Evolutionary conservation across 257 asterid species (phyloP), one percentile per base, ranked within the genome.

Genomic region (Scutellaria barbata): DNA sequence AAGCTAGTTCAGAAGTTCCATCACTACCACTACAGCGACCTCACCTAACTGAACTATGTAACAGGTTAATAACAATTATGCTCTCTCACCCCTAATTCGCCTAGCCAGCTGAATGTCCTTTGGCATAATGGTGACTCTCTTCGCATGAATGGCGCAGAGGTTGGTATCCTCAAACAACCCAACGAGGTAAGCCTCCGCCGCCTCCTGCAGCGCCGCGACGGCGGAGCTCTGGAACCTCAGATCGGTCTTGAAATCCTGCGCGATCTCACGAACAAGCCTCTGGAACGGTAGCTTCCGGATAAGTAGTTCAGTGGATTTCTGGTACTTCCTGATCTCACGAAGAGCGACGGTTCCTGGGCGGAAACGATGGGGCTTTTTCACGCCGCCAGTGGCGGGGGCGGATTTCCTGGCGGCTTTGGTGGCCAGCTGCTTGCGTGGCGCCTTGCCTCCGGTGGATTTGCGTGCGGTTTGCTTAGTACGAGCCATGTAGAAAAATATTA

Each of bases 381-480:
- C 81, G 20, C 81, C 81, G 14, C 81, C 81, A 56, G 81, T 77
- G 50, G 81, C 81, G 12, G 81, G 81, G 33, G 81, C 81, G 3
- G 81, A 77, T 3, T 77, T 77, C 50, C 81, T 58, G 56, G 77
- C 81, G 3, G 81, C 81, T 10, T 77, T 77, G 62, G 81, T 77
- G 60, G 81, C 81, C n/a, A 77, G 78, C 22, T 77, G 77, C 71
- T 77, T 77, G 0, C 81, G 81, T 0, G 81, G 81, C 66, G 81
- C 81, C 75, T 77, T 77, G 10, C 81, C 81, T 7, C 81, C 81
- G 3, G 81, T 77, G 6, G 81, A 77, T 12, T 77, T 77, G 56
- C 81, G 81, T 0, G 81, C 78, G 0, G 78, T 72, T 66, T 72
- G 81, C 74, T 77, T 72, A 0, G 81, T 77, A 17, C 81, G 81